phyloP scores from a whole-genome alignment of 768 basidiomycete species.

The Termitomyces sp. region DNA sequence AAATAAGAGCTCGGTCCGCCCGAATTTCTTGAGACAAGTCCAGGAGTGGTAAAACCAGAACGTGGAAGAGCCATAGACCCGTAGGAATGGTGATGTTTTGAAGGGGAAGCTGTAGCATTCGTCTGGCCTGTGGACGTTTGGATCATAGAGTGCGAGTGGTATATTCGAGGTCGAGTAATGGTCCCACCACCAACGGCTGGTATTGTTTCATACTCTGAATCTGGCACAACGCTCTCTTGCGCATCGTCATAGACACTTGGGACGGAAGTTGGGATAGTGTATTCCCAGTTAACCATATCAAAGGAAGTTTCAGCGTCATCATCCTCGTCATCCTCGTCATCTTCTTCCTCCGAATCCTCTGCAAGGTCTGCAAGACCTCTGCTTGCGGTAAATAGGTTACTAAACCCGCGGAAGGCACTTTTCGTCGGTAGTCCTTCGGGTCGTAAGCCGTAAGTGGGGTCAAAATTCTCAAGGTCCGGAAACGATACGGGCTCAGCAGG shows the following conservation, averaged over 20 bases:
- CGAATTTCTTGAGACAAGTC: slow-evolving; percentile 21
- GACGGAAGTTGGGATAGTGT: slow-evolving; percentile 43
- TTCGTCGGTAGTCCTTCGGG: slow-evolving; percentile 88
- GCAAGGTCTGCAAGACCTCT: slow-evolving; percentile 78
- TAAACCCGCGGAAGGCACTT: slow-evolving; percentile 76
- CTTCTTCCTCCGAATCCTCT: slow-evolving; percentile 56
- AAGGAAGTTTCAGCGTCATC: slow-evolving; percentile 44
- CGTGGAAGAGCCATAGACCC: slow-evolving; percentile 11
- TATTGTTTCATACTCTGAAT: slow-evolving; percentile 75
- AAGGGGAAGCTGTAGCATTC: slow-evolving; percentile 16
- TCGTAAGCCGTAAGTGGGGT: slow-evolving; percentile 94
- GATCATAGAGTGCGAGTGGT: slow-evolving; percentile 81
- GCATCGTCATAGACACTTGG: slow-evolving; percentile 40
- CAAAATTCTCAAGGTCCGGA: slow-evolving; percentile 75
- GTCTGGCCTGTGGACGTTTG: slow-evolving; percentile 35
- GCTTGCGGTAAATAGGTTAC: slow-evolving; percentile 63
- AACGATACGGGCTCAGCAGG: slow-evolving; percentile 25
- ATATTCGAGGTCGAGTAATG: slow-evolving; percentile 78
- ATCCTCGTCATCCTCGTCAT: slow-evolving; percentile 31
- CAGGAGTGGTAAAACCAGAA: slow-evolving; percentile 23
- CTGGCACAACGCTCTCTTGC: slow-evolving; percentile 30
- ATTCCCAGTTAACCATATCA: slow-evolving; percentile 72
- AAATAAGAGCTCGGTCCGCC: slow-evolving; percentile 23
- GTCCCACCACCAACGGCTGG: slow-evolving; percentile 91
- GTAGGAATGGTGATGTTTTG: slow-evolving; percentile 15